These are phyloP conservation scores for Geotrichum citri-aurantii DNA, from an alignment of 1,139 yeast species.

Conservation along the genomic window DNA sequence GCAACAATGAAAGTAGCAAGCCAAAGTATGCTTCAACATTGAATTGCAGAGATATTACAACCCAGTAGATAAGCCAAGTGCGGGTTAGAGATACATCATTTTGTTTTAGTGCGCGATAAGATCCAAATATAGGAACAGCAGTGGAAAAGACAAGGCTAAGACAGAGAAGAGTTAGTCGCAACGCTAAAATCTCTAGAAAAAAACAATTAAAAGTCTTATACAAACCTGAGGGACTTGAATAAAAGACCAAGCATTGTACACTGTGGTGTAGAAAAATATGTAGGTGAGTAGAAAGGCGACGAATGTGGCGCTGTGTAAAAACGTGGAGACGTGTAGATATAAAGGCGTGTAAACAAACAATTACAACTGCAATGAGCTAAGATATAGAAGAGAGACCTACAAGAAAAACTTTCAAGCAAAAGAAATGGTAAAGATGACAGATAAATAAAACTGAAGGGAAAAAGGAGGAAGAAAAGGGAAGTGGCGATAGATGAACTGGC, in stretches of 20 bases:
- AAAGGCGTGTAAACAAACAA: neutral
- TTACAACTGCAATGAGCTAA: neutral
- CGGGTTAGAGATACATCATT: slow-evolving; percentile 45
- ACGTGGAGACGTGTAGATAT: neutral
- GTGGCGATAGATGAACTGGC: neutral
- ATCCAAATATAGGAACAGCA: slow-evolving; percentile 53
- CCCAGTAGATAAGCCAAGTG: slow-evolving; percentile 63
- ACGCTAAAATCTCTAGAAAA: neutral
- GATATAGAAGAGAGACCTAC: neutral
- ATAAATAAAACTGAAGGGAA: neutral
- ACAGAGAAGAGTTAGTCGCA: neutral
- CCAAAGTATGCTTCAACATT: slow-evolving; percentile 42
- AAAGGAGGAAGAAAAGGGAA: neutral
- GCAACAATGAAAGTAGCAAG: slow-evolving; percentile 41
- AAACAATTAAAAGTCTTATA: neutral
- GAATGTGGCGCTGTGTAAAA: neutral
- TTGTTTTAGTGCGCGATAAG: slow-evolving; percentile 49
- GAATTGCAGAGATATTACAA: slow-evolving; percentile 43
- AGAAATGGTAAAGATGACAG: neutral
- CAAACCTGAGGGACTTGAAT: slow-evolving; percentile 23
- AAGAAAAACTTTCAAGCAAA: neutral
- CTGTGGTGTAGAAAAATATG: neutral
- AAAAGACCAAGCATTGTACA: slow-evolving; percentile 23
- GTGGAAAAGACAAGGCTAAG: slow-evolving; percentile 38
- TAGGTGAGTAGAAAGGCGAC: neutral